Conservation (phyloP, 768 basidiomycete genomes). For the Amanita inopinata region DNA sequence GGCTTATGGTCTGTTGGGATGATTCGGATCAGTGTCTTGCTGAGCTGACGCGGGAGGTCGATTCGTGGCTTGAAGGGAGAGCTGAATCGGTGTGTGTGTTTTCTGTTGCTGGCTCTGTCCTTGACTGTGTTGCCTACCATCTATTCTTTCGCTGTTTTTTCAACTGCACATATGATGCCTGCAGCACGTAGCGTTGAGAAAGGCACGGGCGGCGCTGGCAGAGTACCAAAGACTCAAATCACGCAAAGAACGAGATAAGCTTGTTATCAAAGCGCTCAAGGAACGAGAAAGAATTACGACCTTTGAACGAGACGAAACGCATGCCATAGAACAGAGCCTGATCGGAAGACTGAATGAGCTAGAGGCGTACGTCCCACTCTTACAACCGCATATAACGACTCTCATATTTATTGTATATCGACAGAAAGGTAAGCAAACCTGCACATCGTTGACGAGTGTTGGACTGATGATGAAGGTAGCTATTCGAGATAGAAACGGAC, state of each 20-base stretch:
- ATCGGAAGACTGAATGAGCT: constrained; percentile 23
- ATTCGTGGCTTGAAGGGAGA: constrained; percentile 40
- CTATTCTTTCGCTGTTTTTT: neutral
- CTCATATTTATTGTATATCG: too few species aligned
- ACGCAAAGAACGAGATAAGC: constrained; percentile 21
- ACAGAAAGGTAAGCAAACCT: constrained; percentile 8
- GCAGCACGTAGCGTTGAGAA: constrained; percentile 18
- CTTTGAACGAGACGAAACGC: constrained; percentile 25
- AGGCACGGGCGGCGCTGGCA: constrained; percentile 26
- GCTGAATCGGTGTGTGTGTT: constrained; percentile 26
- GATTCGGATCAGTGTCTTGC: constrained; percentile 24
- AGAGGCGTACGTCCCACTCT: constrained; percentile 17
- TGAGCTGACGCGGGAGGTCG: constrained; percentile 36
- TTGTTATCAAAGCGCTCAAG: constrained; percentile 22
- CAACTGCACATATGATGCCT: neutral
- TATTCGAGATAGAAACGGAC: constrained; percentile 1
- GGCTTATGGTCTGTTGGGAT: constrained; percentile 30
- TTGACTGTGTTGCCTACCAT: constrained; percentile 5
- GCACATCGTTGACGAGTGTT: neutral
- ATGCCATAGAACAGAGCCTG: constrained; percentile 27
- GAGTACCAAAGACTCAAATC: constrained; percentile 29
- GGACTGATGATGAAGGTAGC: constrained; percentile 8
- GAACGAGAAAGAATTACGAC: constrained; percentile 18
- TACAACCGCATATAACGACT: too few species aligned
- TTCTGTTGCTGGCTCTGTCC: constrained; percentile 9